phyloP scores from a whole-genome alignment of 2,329 filamentous ascomycete species.

The Westerdykella ornata region DNA sequence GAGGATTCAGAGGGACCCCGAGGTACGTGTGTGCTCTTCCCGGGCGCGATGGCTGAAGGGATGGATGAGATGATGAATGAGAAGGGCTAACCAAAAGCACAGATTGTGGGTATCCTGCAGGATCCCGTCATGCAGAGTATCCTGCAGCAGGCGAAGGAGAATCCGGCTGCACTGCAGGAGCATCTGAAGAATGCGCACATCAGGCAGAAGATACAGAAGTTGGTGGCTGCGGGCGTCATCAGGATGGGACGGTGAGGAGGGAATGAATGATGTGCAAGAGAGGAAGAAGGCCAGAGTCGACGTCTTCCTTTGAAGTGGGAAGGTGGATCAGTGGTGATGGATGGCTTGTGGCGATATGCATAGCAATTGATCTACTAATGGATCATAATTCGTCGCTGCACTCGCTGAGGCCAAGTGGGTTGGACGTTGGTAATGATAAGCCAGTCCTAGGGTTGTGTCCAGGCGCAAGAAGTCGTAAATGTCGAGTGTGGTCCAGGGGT shows the following conservation, averaged over 20 bases:
- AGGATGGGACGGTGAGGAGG: constrained; percentile 55
- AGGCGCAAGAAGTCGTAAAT: no score
- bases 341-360: no score
- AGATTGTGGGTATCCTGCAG: constrained; percentile 85
- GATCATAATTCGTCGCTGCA: no score
- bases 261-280: no score
- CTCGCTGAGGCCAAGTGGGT: no score
- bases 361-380: no score
- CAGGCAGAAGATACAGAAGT: constrained; percentile 83
- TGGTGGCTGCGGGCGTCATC: constrained; percentile 89
- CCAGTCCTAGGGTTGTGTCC: no score
- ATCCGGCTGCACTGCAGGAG: constrained; percentile 87
- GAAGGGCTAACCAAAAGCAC: constrained; percentile 18
- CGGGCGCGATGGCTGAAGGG: background rate
- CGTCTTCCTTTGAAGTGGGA: no score
- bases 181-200: constrained; percentile 93
- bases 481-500: no score
- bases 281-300: no score
- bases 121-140: constrained; percentile 98
- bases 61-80: background rate
- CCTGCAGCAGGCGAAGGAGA: constrained; percentile 88
- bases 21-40: constrained; percentile 53
- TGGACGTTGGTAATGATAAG: no score
- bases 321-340: no score
- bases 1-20: constrained; percentile 81